Evolutionary conservation across 306 rosid genomes (phyloP), one percentile per base, ranked within the genome.

Genomic region (Bauhinia variegata): DNA sequence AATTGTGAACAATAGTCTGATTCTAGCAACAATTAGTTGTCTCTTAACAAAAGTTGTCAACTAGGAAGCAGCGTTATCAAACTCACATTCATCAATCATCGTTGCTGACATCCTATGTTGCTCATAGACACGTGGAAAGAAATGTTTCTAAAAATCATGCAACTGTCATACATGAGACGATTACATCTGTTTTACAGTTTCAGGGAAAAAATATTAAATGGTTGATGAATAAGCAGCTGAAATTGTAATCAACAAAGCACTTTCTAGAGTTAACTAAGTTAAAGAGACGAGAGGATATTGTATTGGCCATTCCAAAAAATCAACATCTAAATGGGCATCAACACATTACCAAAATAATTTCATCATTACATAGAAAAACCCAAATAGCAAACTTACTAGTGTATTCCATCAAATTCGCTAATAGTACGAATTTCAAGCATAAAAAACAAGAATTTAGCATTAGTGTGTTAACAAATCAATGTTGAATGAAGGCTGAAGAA

Each of bases 351-450:
- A 70, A 39, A 68, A 73, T 31, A 34, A 60, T 23, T 48, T 50
- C 10, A 65, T 44, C 61, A 44, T 51, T 54, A 52, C 15, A 16
- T 43, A 8, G 56, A 59, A 64, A n/a, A 64, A 63, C 47, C 54
- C 43, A 54, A 74, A 11, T 2, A 17, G 38, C 53, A 46, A 69
- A 32, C 16, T 54, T 10, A 52, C 68, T 19, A 52, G 15, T 34
- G 56, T 7, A 63, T 13, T 38, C 37, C 52, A 73, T 51, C 65
- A 74, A 65, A 54, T 48, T 63, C 65, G 18, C 63, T 50, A 66
- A 17, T 9, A 9, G 55, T 32, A 3, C 58, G 54, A n/a, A 9
- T 58, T 38, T 60, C 51, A 3, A 2, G 28, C 47, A 70, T 12
- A 65, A 14, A 39, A 63, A 19, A 23, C 36, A 69, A 41, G 44